Evolutionary conservation across 441 rosid species (phyloP).

Genomic region (Isatis lusitanica): DNA sequence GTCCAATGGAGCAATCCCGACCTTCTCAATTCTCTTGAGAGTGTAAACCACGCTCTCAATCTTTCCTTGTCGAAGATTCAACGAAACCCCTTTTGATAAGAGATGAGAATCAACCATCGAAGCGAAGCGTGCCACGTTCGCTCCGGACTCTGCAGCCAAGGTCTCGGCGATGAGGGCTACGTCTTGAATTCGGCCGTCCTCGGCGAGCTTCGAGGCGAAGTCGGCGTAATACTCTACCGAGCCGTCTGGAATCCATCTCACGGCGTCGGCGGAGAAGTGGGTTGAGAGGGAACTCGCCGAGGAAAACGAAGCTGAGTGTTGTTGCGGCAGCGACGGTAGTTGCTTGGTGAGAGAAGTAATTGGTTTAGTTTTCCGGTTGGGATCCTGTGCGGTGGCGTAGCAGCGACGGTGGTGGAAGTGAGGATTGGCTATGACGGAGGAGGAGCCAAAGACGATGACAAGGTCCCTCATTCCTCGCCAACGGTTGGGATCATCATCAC

Average conservation of each 20-base stretch:
- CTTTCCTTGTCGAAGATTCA: constrained; percentile 59
- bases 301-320: constrained; percentile 35
- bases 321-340: constrained; percentile 37
- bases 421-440: constrained; percentile 45
- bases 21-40: constrained; percentile 51
- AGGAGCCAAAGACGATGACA: constrained; percentile 60
- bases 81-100: constrained; percentile 54
- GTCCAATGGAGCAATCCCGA: constrained; percentile 60
- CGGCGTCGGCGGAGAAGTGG: constrained; percentile 38
- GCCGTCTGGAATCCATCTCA: constrained; percentile 42
- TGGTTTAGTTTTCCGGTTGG: constrained; percentile 31
- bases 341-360: constrained; percentile 36
- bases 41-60: constrained; percentile 49
- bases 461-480: constrained; percentile 56
- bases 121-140: constrained; percentile 48
- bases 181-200: constrained; percentile 68
- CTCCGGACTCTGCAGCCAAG: constrained; percentile 53
- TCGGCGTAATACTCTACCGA: constrained; percentile 46
- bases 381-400: constrained; percentile 34
- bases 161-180: constrained; percentile 57
- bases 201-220: constrained; percentile 70
- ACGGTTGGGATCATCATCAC: constrained; percentile 29
- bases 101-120: constrained; percentile 42
- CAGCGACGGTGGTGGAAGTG: constrained; percentile 36
- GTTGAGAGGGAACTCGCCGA: constrained; percentile 30